Evolutionary conservation across 192 early-diverging fungal species (phyloP).

Genomic region (Coemansia sp.): DNA sequence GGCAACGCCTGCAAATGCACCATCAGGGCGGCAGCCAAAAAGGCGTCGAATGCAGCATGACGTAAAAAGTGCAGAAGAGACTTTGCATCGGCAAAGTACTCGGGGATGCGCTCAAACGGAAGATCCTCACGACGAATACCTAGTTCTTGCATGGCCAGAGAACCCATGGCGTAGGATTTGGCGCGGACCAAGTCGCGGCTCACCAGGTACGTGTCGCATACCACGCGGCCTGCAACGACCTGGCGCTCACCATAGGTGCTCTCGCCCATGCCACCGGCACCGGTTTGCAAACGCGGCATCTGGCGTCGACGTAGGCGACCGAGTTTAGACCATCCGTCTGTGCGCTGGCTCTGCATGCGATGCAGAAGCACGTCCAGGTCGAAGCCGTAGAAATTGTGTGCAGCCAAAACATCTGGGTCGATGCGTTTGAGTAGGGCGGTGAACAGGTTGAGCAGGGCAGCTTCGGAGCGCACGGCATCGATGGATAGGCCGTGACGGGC

Average conservation of each 20-base stretch:
- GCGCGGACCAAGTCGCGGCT: slow-evolving; percentile 83
- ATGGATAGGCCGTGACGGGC: slow-evolving; percentile 46
- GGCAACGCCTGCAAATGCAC: slow-evolving; percentile 86
- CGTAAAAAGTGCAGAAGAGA: slow-evolving; percentile 67
- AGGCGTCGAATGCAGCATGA: slow-evolving; percentile 80
- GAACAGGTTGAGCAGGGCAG: slow-evolving; percentile 73
- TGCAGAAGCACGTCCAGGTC: slow-evolving; percentile 90
- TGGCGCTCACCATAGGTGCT: slow-evolving; percentile 71
- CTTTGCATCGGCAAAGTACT: slow-evolving; percentile 57
- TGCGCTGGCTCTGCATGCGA: slow-evolving; percentile 81
- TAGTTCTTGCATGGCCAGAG: slow-evolving; percentile 73
- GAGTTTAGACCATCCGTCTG: slow-evolving; percentile 79
- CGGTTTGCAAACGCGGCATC: slow-evolving; percentile 83
- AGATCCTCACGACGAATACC: slow-evolving; percentile 77
- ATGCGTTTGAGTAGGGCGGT: slow-evolving; percentile 63
- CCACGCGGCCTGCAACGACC: slow-evolving; percentile 77
- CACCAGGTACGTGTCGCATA: slow-evolving; percentile 90
- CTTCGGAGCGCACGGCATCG: slow-evolving; percentile 65
- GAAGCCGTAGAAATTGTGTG: slow-evolving; percentile 96
- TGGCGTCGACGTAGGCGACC: slow-evolving; percentile 77
- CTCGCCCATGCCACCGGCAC: slow-evolving; percentile 77
- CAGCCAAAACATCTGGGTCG: slow-evolving; percentile 93
- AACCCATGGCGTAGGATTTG: slow-evolving; percentile 79
- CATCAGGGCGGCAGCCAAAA: slow-evolving; percentile 77
- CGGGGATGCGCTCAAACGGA: slow-evolving; percentile 70